Percentiles rank a stretch among this genome's conserved stretches.
Conservation (phyloP, 2,329 filamentous ascomycete genomes). For the Neonectria ditissima region DNA sequence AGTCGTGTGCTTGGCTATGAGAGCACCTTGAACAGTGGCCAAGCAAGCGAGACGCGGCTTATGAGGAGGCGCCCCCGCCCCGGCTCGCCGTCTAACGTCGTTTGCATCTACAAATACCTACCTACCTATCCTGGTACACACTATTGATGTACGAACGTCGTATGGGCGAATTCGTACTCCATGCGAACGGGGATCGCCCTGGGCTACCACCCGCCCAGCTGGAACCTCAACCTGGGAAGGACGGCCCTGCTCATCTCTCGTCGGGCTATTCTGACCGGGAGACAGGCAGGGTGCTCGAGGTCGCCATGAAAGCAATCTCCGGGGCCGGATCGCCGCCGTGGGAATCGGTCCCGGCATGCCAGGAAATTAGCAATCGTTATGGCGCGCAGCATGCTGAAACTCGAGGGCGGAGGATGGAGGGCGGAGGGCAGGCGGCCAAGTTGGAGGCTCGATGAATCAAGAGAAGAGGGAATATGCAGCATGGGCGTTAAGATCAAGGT, state of each 20-base stretch:
- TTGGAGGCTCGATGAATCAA: background rate
- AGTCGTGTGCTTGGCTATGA: background rate
- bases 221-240: constrained; percentile 39
- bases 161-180: constrained; percentile 11
- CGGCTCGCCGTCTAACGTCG: constrained; percentile 3
- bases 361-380: constrained; percentile 43
- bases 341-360: constrained; percentile 33
- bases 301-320: constrained; percentile 41
- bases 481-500: background rate
- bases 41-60: background rate
- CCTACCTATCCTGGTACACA: constrained; percentile 3
- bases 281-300: constrained; percentile 28
- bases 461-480: constrained; percentile 14
- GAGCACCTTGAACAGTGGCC: background rate
- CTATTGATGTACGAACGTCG: constrained; percentile 1
- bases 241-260: constrained; percentile 38
- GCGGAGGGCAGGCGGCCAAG: background rate
- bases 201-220: constrained; percentile 39
- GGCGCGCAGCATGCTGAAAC: constrained; percentile 38
- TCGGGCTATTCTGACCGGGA: constrained; percentile 37
- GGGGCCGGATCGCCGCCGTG: constrained; percentile 40
- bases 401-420: constrained; percentile 34
- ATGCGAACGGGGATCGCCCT: constrained; percentile 36
- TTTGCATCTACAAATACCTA: background rate
- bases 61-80: background rate